These are phyloP conservation scores for Daldinia loculata DNA, from an alignment of 495 filamentous ascomycete species.

Conservation along the genomic window DNA sequence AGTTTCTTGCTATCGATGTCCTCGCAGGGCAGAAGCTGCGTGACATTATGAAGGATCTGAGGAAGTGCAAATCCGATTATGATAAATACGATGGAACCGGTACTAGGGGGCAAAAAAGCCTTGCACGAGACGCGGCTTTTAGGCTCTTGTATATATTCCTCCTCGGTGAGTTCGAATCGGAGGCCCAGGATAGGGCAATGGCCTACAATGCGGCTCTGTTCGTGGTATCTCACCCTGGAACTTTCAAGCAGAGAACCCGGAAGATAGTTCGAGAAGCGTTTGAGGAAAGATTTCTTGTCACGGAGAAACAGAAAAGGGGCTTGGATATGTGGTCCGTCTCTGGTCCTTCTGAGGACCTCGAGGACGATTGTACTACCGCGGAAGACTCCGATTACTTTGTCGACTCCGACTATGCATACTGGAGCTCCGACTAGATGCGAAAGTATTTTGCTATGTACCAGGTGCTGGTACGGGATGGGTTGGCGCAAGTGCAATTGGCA, in stretches of 20 bases:
- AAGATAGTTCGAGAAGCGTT: constrained; percentile 42
- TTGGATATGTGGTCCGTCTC: constrained; percentile 27
- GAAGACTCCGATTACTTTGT: background rate
- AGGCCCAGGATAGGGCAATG: constrained; percentile 17
- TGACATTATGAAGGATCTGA: constrained; percentile 38
- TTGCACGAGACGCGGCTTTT: constrained; percentile 41
- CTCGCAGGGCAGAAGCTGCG: constrained; percentile 13
- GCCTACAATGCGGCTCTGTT: constrained; percentile 38
- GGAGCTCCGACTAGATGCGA: background rate
- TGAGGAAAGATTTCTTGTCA: constrained; percentile 25
- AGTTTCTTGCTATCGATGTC: constrained; percentile 30
- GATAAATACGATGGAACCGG: constrained; percentile 15
- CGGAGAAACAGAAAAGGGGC: constrained; percentile 30
- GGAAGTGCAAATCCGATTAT: constrained; percentile 20
- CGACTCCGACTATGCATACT: background rate
- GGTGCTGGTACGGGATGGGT: background rate
- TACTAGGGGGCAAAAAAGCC: constrained; percentile 1
- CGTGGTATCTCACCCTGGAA: constrained; percentile 36
- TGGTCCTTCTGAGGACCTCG: background rate
- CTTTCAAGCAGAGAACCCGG: constrained; percentile 32
- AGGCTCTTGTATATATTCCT: constrained; percentile 40
- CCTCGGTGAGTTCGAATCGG: constrained; percentile 11
- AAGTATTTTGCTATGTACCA: background rate
- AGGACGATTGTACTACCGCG: background rate
- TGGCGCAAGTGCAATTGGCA: background rate